phyloP scores from a whole-genome alignment of 2,329 filamentous ascomycete genomes.

The Cladophialophora chaetospira region DNA sequence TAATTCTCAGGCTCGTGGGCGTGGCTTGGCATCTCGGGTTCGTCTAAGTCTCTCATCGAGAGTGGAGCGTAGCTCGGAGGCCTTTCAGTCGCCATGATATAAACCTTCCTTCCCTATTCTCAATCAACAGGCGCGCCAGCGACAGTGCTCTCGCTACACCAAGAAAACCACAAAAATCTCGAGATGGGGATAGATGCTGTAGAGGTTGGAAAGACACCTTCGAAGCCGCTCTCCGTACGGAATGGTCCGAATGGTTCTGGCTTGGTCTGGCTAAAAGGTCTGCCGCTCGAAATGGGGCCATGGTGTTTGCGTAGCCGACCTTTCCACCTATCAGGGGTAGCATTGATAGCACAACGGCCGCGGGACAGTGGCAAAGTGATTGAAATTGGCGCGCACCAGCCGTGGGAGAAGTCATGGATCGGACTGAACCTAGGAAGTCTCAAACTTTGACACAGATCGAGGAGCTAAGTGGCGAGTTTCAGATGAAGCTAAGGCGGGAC shows the following conservation, averaged over 20 bases:
- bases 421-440: too few relatives aligned
- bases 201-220: too few relatives aligned
- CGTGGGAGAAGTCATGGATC: neutral
- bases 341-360: neutral
- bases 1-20: neutral
- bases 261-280: too few relatives aligned
- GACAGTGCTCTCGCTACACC: too few relatives aligned
- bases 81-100: neutral
- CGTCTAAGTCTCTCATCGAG: slow-evolving; percentile 4
- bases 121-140: too few relatives aligned
- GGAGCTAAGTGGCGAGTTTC: slow-evolving; percentile 6
- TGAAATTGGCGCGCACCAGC: neutral
- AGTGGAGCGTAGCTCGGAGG: neutral
- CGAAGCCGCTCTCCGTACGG: too few relatives aligned
- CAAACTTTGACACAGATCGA: too few relatives aligned
- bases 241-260: neutral
- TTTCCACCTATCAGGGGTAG: neutral
- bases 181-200: too few relatives aligned
- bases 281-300: neutral
- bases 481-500: neutral
- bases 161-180: too few relatives aligned
- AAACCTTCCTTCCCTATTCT: too few relatives aligned
- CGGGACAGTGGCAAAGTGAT: neutral
- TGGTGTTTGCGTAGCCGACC: neutral
- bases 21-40: neutral